phyloP scores from a whole-genome alignment of 208 protist genomes.

The Leishmania turanica region DNA sequence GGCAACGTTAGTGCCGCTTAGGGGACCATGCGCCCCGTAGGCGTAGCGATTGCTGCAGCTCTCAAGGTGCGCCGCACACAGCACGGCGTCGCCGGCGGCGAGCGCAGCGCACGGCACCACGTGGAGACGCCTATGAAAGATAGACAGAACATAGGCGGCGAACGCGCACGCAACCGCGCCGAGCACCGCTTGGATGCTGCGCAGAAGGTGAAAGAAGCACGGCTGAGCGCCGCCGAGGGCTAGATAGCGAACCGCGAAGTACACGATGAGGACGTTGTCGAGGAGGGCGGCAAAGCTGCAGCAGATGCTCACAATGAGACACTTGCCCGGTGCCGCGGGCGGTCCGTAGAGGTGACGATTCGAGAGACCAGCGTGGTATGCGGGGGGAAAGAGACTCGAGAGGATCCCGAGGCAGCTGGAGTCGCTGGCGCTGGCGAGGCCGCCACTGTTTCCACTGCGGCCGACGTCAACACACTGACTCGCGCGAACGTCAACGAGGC shows the following conservation, averaged over 20 bases:
- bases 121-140: conserved; percentile 25
- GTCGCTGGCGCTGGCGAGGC: conserved; percentile 4
- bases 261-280: conserved; percentile 38
- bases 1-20: conserved; percentile 13
- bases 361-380: conserved; percentile 12
- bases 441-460: neutral
- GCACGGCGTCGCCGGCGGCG: neutral
- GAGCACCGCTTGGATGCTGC: conserved; percentile 43
- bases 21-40: conserved; percentile 19
- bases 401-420: neutral
- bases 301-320: conserved; percentile 46
- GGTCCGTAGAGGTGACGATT: conserved; percentile 38
- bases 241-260: conserved; percentile 61
- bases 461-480: conserved; percentile 20
- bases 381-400: neutral
- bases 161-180: conserved; percentile 44
- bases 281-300: conserved; percentile 47
- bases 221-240: conserved; percentile 40
- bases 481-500: conserved; percentile 19
- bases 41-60: conserved; percentile 23
- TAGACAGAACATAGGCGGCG: conserved; percentile 50
- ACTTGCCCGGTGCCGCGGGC: conserved; percentile 34
- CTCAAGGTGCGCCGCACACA: conserved; percentile 25
- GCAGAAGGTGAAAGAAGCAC: conserved; percentile 56
- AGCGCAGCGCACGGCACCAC: conserved; percentile 39